phyloP scores from a whole-genome alignment of 768 basidiomycete species.

The Hemileccinum impolitum region DNA sequence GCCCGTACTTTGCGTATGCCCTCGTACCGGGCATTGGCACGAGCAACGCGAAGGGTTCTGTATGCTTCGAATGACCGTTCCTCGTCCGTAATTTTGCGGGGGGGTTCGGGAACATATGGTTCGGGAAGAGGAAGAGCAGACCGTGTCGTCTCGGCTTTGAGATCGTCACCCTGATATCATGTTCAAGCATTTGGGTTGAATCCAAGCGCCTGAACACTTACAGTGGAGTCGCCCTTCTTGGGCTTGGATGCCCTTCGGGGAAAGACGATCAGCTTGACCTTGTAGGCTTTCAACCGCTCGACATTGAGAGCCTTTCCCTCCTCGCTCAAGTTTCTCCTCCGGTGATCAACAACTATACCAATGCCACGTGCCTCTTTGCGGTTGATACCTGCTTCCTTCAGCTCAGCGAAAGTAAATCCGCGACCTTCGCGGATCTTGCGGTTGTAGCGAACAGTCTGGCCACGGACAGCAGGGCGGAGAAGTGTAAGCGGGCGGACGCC shows the following conservation, averaged over 20 bases:
- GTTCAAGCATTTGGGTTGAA: conserved; percentile 4
- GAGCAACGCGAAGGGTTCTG: conserved; percentile 80
- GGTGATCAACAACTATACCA: conserved; percentile 95
- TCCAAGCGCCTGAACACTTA: conserved; percentile 38
- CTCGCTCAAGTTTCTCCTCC: conserved; percentile 93
- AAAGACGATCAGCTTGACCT: conserved; percentile 91
- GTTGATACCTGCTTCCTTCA: conserved; percentile 94
- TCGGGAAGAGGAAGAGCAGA: conserved; percentile 63
- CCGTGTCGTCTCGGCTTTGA: conserved; percentile 74
- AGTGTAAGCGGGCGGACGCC: conserved; percentile 89
- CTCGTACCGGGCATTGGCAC: conserved; percentile 79
- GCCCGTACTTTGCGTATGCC: conserved; percentile 85
- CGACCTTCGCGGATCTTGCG: conserved; percentile 95
- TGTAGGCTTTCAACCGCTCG: conserved; percentile 91
- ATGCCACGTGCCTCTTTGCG: conserved; percentile 90
- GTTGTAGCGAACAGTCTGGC: conserved; percentile 97
- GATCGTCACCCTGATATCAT: conserved; percentile 67
- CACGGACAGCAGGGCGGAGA: conserved; percentile 96
- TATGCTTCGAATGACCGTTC: conserved; percentile 90
- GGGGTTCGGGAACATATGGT: conserved; percentile 67
- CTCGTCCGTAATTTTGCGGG: conserved; percentile 88
- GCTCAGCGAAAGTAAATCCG: conserved; percentile 91
- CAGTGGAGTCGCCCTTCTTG: conserved; percentile 92
- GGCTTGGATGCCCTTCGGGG: conserved; percentile 93
- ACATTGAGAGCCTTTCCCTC: conserved; percentile 96